Evolutionary conservation across 306 rosid genomes (phyloP).

Genomic region (Arachis stenosperma): DNA sequence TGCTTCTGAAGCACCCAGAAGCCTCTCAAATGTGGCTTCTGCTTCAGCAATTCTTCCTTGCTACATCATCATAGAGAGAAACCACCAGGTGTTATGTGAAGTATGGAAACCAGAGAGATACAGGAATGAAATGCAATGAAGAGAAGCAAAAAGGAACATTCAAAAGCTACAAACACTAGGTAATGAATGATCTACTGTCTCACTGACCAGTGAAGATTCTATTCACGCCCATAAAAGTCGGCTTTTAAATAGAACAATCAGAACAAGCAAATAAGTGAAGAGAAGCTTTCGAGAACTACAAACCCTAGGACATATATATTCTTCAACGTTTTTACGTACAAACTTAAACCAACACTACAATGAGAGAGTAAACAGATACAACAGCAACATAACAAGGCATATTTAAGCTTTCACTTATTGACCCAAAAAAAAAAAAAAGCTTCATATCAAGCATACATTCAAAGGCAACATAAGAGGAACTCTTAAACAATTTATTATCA

Average conservation of each 20-base stretch:
- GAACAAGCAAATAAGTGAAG: not conserved
- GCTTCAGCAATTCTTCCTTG: slow-evolving; percentile 93
- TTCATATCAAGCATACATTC: slow-evolving; percentile 20
- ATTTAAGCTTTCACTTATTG: slow-evolving; percentile 1
- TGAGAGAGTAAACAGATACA: not conserved
- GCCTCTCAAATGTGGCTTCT: slow-evolving; percentile 83
- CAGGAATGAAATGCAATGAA: slow-evolving; percentile 3
- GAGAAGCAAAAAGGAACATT: slow-evolving; percentile 15
- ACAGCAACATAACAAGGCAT: not conserved
- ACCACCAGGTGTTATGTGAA: slow-evolving; percentile 18
- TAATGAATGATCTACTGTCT: not conserved
- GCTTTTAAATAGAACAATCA: not conserved
- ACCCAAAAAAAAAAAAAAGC: not conserved
- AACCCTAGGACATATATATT: slow-evolving; percentile 9
- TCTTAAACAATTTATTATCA: slow-evolving; percentile 10
- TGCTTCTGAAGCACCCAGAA: slow-evolving; percentile 85
- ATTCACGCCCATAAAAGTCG: slow-evolving; percentile 11
- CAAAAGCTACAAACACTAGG: slow-evolving; percentile 24
- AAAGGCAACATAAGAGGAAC: slow-evolving; percentile 14
- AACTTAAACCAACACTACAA: not conserved
- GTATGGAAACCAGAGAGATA: slow-evolving; percentile 22
- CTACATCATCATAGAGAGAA: slow-evolving; percentile 49
- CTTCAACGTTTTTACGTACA: slow-evolving; percentile 17
- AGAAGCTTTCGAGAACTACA: slow-evolving; percentile 27
- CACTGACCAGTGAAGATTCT: slow-evolving; percentile 9